phyloP scores from a whole-genome alignment of 2,329 filamentous ascomycete species.

The Scytalidium sp. region DNA sequence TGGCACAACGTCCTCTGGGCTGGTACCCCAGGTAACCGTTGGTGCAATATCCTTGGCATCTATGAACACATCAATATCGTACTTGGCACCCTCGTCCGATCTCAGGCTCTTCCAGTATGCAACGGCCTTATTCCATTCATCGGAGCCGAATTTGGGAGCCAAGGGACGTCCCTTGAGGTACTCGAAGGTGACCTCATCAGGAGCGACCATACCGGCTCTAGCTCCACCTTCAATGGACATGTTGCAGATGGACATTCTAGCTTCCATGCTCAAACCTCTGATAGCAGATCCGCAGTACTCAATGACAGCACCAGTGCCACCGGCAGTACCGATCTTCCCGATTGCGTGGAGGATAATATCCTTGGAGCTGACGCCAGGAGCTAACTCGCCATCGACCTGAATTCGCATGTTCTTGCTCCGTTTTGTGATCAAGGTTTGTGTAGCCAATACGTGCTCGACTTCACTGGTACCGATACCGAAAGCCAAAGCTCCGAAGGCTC shows the following conservation, averaged over 20 bases:
- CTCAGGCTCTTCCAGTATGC: constrained; percentile 85
- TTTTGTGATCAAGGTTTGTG: constrained; percentile 91
- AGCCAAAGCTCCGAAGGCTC: constrained; percentile 89
- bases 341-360: constrained; percentile 93
- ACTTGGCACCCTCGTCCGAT: constrained; percentile 85
- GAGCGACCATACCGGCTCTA: constrained; percentile 93
- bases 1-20: constrained; percentile 91
- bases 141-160: constrained; percentile 77
- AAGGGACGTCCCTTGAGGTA: constrained; percentile 91
- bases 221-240: constrained; percentile 98
- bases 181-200: constrained; percentile 89
- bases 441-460: constrained; percentile 96
- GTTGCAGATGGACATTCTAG: constrained; percentile 98
- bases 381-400: constrained; percentile 86
- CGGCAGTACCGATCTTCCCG: constrained; percentile 89
- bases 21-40: constrained; percentile 95
- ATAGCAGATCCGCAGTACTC: constrained; percentile 98
- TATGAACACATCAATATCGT: constrained; percentile 85
- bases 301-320: constrained; percentile 90
- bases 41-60: constrained; percentile 91
- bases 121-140: constrained; percentile 85
- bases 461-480: constrained; percentile 98
- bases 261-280: constrained; percentile 86
- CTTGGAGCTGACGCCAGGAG: constrained; percentile 91
- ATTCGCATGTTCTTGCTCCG: constrained; percentile 99